Evolutionary conservation across 768 basidiomycete species (phyloP), one percentile per base, ranked within the genome.

Genomic region (Sutorius australiensis): DNA sequence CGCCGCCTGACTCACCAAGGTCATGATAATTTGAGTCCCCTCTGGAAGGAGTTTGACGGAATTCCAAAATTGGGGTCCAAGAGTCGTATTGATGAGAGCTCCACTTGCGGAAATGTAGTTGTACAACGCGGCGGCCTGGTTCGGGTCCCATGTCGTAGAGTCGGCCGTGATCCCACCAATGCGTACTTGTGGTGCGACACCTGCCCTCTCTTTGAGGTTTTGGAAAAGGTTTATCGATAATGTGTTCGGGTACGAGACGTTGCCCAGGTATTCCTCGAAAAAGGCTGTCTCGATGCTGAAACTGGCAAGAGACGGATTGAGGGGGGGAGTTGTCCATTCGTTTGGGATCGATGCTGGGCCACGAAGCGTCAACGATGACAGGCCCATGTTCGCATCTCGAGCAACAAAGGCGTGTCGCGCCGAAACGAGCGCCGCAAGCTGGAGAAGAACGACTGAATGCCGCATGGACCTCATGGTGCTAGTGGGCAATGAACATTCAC

Each of bases 221-320:
- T 76, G 68, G 21, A 81, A 69, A 32, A 80, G 61, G 42, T 73
- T 72, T 41, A 67, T 67, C 3, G 78, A 77, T 10, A 80, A 61
- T 5, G 59, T 56, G 56, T 80, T 80, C 1, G 78, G 77, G 47
- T 62, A 54, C 21, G 74, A 67, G 8, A 56, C 58, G 54, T 81
- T 81, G 8, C 79, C 80, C 11, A 79, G 59, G 55, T 74, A 80
- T 51, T 74, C 74, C 47, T 77, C 77, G 51, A 80, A 79, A 56
- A 77, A 80, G 1, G 78, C 79, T 0, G 77, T 80, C 65, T 81
- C 79, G 45, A 81, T 75, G 56, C 78, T 80, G 65, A 81, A 81
- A 51, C 78, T 79, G 24, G 72, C 78, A 24, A 81, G 64, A 10
- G 77, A 67, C 1, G 75, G 78, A 48, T 76, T 63, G 3, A 81